A percentile compares a stretch with the other conserved stretches of the same genome.
Conservation (phyloP, 2,329 filamentous ascomycete genomes). For the Phaeosphaeria sp. region DNA sequence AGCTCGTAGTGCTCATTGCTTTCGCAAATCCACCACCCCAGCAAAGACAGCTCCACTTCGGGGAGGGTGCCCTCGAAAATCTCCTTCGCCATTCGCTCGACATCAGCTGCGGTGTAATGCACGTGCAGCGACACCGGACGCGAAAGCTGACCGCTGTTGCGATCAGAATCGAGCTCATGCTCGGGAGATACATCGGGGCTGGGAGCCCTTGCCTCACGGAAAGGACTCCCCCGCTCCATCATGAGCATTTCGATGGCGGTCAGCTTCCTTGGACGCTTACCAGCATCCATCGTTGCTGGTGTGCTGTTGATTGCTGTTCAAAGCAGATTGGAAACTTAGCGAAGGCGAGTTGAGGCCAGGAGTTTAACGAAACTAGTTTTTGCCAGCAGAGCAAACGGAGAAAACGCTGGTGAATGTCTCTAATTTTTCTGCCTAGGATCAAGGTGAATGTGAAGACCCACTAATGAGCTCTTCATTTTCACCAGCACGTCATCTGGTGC, state of each 20-base stretch:
- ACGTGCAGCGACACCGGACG: constrained; percentile 13
- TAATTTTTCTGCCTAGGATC: not conserved
- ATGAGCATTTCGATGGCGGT: not conserved
- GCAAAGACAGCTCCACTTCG: constrained; percentile 30
- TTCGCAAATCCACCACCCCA: constrained; percentile 34
- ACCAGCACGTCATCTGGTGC: not conserved
- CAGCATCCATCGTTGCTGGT: not conserved
- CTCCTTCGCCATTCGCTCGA: constrained; percentile 19
- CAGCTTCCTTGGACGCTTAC: not conserved
- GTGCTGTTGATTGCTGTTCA: not conserved
- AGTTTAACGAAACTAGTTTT: not conserved
- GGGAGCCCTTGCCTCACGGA: not conserved
- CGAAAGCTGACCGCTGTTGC: not conserved
- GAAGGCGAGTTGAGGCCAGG: not conserved
- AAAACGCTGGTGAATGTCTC: not conserved
- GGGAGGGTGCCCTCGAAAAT: constrained; percentile 33
- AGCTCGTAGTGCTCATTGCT: constrained; percentile 26
- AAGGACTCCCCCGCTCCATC: not conserved
- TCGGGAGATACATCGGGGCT: not conserved
- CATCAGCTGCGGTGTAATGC: constrained; percentile 13
- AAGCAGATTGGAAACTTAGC: not conserved
- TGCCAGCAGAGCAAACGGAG: not conserved
- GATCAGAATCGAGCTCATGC: not conserved
- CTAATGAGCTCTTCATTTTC: not conserved
- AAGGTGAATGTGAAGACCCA: not conserved